A percentile compares a stretch with the other conserved stretches of the same genome.
Conservation (phyloP, 2,329 filamentous ascomycete species). For the Stemphylium lycopersici region DNA sequence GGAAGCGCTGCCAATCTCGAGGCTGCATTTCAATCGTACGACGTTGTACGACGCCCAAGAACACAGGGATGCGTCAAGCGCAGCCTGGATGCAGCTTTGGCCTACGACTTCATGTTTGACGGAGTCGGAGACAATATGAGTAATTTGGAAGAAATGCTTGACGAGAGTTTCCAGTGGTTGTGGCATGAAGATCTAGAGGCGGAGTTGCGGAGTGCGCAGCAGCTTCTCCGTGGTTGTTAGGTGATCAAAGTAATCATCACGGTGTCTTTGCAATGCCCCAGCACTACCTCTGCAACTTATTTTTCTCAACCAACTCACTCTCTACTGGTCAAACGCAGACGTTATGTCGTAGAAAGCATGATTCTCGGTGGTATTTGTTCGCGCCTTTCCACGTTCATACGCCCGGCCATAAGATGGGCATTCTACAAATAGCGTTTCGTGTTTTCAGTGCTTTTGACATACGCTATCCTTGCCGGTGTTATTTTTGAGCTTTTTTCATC, state of each 20-base stretch:
- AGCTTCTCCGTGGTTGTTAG: conserved; percentile 1
- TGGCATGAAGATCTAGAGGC: conserved; percentile 39
- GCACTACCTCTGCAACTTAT: too few relatives aligned
- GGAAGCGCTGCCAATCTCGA: conserved; percentile 23
- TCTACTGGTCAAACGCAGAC: too few relatives aligned
- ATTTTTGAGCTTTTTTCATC: too few relatives aligned
- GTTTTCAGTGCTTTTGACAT: too few relatives aligned
- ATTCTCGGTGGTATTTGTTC: too few relatives aligned
- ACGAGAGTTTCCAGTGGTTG: conserved; percentile 29
- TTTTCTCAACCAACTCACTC: too few relatives aligned
- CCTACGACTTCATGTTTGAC: conserved; percentile 24
- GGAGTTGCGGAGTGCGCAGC: conserved; percentile 27
- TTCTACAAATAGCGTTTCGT: too few relatives aligned
- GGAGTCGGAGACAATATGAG: conserved; percentile 24
- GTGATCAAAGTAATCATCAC: too few relatives aligned
- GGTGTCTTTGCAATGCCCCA: too few relatives aligned
- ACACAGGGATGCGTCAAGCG: conserved; percentile 46
- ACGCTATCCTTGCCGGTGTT: background rate
- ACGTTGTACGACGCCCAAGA: conserved; percentile 44
- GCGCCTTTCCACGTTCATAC: too few relatives aligned
- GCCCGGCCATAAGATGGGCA: too few relatives aligned
- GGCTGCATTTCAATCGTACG: conserved; percentile 47
- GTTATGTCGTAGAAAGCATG: too few relatives aligned
- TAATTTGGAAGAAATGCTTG: conserved; percentile 19
- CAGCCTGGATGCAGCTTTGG: conserved; percentile 30